These are phyloP conservation scores for Oryza nivara DNA, from an alignment of 176 grass and related monocot genomes.

Conservation along the genomic window DNA sequence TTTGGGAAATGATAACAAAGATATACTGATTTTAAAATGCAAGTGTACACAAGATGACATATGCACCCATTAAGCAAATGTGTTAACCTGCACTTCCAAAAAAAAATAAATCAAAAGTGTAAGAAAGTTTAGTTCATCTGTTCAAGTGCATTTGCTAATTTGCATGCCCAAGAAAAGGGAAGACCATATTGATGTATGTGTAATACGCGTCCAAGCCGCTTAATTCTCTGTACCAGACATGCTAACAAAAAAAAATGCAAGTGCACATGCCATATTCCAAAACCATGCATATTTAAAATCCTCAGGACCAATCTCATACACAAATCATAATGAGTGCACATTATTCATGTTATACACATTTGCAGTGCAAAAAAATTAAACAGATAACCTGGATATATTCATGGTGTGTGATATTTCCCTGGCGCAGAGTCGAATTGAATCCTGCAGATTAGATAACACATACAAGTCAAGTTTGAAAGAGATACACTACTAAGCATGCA, in stretches of 20 bases:
- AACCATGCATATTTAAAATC: slow-evolving; percentile 3
- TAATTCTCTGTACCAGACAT: background rate
- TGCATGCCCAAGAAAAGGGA: background rate
- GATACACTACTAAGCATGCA: background rate
- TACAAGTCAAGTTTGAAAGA: slow-evolving; percentile 31
- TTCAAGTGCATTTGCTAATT: background rate
- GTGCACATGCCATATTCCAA: background rate
- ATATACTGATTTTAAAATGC: slow-evolving; percentile 19
- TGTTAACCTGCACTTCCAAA: background rate
- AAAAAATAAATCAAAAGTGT: slow-evolving; percentile 6
- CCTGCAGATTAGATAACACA: slow-evolving; percentile 58
- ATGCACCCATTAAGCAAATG: slow-evolving; percentile 14
- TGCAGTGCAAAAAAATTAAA: background rate
- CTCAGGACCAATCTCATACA: background rate
- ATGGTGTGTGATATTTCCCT: slow-evolving; percentile 97
- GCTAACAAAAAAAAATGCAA: slow-evolving; percentile 5
- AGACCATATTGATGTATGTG: background rate
- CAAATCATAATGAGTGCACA: slow-evolving; percentile 18
- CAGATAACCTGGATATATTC: slow-evolving; percentile 93
- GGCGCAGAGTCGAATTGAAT: slow-evolving; percentile 97
- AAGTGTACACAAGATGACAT: slow-evolving; percentile 1
- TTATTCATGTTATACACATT: background rate
- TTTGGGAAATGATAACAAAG: background rate
- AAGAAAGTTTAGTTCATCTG: slow-evolving; percentile 6
- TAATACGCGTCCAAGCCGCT: background rate